Conservation (phyloP, 306 rosid genomes). For the Potentilla sterilis region DNA sequence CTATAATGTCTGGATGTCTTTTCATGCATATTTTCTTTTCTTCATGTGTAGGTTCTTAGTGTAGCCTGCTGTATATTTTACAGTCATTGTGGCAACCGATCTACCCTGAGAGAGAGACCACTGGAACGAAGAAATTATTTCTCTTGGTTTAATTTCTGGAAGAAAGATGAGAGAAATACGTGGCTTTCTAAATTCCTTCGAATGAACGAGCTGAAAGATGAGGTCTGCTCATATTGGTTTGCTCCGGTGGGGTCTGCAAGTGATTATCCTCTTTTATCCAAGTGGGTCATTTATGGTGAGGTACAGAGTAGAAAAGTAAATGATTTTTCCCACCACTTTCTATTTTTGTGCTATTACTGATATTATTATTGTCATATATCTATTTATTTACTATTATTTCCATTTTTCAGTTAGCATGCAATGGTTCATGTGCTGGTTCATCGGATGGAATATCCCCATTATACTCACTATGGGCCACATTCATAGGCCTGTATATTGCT, state of each 20-base stretch:
- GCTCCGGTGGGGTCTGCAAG: slow-evolving; percentile 98
- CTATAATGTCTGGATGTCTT: slow-evolving; percentile 10
- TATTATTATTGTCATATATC: slow-evolving; percentile 3
- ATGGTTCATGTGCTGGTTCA: slow-evolving; percentile 78
- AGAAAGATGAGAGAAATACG: slow-evolving; percentile 71
- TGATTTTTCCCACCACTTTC: neutral
- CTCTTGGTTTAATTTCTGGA: slow-evolving; percentile 84
- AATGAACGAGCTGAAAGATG: slow-evolving; percentile 83
- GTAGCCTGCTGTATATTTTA: slow-evolving; percentile 98
- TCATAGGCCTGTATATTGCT: slow-evolving; percentile 95
- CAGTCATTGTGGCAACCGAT: slow-evolving; percentile 96
- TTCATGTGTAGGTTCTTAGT: slow-evolving; percentile 75
- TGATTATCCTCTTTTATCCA: slow-evolving; percentile 94
- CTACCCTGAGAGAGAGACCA: slow-evolving; percentile 59
- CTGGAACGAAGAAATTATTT: slow-evolving; percentile 50
- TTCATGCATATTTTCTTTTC: slow-evolving; percentile 25
- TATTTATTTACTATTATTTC: slow-evolving; percentile 26
- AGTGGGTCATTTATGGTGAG: slow-evolving; percentile 99
- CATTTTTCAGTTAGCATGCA: slow-evolving; percentile 76
- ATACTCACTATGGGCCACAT: slow-evolving; percentile 96
- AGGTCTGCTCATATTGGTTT: slow-evolving; percentile 98
- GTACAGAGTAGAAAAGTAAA: slow-evolving; percentile 35
- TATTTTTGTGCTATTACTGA: neutral
- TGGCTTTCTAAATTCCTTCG: slow-evolving; percentile 79
- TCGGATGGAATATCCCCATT: slow-evolving; percentile 92